A percentile compares a stretch with the other conserved stretches of the same genome.
Evolutionary conservation across 441 rosid species (phyloP).

Genomic region (Euphorbia schlechtendalii): DNA sequence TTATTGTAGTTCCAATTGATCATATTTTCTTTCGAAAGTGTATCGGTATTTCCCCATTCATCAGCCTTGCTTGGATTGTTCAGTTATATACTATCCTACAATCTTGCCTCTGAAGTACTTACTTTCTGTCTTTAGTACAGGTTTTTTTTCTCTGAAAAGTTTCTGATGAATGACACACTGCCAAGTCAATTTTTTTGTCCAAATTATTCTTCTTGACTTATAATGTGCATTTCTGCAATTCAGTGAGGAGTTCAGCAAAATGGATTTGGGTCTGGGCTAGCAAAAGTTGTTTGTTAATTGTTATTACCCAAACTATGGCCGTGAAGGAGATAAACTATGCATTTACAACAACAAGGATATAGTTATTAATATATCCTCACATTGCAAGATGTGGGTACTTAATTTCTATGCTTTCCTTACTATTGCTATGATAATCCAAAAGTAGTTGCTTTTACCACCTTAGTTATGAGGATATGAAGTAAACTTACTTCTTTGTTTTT

Average conservation of each 20-base stretch:
- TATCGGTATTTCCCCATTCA: not conserved
- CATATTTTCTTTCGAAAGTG: not conserved
- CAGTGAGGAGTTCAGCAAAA: conserved; percentile 94
- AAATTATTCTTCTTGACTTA: not conserved
- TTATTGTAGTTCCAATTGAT: not conserved
- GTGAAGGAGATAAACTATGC: conserved; percentile 62
- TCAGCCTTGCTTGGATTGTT: conserved; percentile 2
- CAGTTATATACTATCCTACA: not conserved
- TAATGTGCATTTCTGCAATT: conserved; percentile 16
- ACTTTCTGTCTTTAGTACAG: not conserved
- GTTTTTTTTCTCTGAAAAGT: not conserved
- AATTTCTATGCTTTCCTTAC: conserved; percentile 5
- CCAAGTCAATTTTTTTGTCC: not conserved
- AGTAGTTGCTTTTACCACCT: not conserved
- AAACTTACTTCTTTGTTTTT: not conserved
- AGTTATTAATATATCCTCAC: conserved; percentile 54
- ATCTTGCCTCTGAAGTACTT: not conserved
- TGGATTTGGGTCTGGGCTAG: conserved; percentile 99
- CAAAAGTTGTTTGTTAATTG: conserved; percentile 84
- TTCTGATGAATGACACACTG: conserved; percentile 11
- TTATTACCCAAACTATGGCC: conserved; percentile 62
- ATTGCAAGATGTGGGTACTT: conserved; percentile 57
- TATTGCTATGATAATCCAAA: conserved; percentile 1
- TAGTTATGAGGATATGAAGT: not conserved
- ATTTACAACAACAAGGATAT: conserved; percentile 65